Evolutionary conservation across 257 asterid genomes (phyloP), one percentile per base, ranked within the genome.

Genomic region (Jacaranda mimosifolia): DNA sequence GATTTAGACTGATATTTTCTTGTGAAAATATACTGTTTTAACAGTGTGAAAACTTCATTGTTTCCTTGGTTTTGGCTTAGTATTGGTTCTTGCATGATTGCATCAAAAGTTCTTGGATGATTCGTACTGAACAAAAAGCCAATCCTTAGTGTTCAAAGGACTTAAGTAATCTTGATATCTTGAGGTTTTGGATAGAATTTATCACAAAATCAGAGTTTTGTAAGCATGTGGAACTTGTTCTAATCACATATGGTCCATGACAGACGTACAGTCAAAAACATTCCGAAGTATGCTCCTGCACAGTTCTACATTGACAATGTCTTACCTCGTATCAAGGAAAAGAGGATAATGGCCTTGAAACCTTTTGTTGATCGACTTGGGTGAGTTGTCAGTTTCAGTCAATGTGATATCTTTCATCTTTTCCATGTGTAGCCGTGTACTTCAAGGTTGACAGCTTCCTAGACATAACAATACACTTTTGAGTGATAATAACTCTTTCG

Each of bases 361-460:
- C 97, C 99, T 73, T 96, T 96, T 83, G 99, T 96, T 66, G 99
- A 93, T 88, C 91, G 99, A 75, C 91, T 96, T 74, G 99, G 99
- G 99, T 96, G 83, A 88, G 96, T 84, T 78, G 68, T 79, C 74
- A 79, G 67, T 75, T 64, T 64, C 67, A 58, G 6, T 53, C 65
- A 48, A 13, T 59, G 59, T 21, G 18, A 49, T 57, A 60, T 40
- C 75, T 79, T 57, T 62, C 21, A 42, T 21, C 40, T 21, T 68
- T 77, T 57, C 35, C 73, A 39, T 57, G 17, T 51, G 69, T 58
- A 57, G 52, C 36, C 6, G 57, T 39, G 52, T 72, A 63, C 68
- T 11, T 68, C 51, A 39, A 56, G 39, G 17, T 72, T 53, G 11
- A 12, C 32, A 36, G 57, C 58, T 51, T 49, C 59, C 63, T 9